These are phyloP conservation scores for Cyclaneusma minus DNA, from an alignment of 2,329 filamentous ascomycete species.

Conservation along the genomic window DNA sequence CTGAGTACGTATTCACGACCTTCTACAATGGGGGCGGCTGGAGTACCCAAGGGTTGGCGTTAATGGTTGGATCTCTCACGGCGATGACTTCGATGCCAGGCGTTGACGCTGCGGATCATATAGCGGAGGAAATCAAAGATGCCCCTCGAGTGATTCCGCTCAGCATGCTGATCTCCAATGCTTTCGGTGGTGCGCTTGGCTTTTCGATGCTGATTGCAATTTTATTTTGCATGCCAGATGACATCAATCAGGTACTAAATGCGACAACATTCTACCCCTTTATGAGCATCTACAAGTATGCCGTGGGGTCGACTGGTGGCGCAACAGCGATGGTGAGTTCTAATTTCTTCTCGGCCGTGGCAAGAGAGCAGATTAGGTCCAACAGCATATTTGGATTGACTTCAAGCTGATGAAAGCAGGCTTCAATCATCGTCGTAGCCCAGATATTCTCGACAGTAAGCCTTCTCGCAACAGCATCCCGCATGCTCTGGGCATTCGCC, in stretches of 20 bases:
- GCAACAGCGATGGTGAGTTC: conserved; percentile 24
- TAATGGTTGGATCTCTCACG: conserved; percentile 26
- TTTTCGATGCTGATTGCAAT: conserved; percentile 40
- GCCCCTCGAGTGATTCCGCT: conserved; percentile 32
- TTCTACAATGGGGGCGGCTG: conserved; percentile 30
- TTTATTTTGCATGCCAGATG: conserved; percentile 26
- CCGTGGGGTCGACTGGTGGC: conserved; percentile 22
- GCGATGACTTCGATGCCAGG: conserved; percentile 15
- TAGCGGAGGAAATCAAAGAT: conserved; percentile 28
- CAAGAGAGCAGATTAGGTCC: too few species aligned
- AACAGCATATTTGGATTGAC: too few species aligned
- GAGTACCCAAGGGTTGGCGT: conserved; percentile 26
- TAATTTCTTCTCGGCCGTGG: too few species aligned
- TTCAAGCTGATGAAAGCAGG: too few species aligned
- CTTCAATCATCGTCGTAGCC: conserved; percentile 20
- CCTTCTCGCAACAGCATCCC: conserved; percentile 22
- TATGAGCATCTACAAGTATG: conserved; percentile 37
- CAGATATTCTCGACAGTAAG: conserved; percentile 21
- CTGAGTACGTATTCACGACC: conserved; percentile 25
- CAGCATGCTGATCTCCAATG: conserved; percentile 30
- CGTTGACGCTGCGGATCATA: conserved; percentile 10
- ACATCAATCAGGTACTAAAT: conserved; percentile 23
- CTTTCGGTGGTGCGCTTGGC: conserved; percentile 34
- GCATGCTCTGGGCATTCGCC: conserved; percentile 26
- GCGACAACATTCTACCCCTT: conserved; percentile 36